Evolutionary conservation across 108 stramenopile genomes (phyloP).

Genomic region (Cyclotella kingstonii): DNA sequence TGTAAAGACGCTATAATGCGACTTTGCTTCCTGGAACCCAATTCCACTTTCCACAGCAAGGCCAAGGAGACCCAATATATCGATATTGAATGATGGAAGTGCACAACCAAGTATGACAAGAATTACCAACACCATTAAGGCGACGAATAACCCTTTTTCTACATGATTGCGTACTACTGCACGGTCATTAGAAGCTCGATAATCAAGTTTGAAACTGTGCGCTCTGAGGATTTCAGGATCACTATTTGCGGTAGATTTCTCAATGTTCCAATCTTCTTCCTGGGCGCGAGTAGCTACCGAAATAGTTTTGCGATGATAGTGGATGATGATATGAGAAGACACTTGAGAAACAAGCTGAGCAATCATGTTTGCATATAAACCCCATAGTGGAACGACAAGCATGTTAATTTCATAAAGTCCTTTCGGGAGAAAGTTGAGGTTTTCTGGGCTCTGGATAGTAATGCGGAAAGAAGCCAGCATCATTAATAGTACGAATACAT

Average conservation of each 20-base stretch:
- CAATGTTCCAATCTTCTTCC: conserved; percentile 14
- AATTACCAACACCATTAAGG: conserved; percentile 18
- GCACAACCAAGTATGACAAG: conserved; percentile 54
- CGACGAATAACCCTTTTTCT: conserved; percentile 19
- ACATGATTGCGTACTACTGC: conserved; percentile 31
- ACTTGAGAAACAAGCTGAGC: conserved; percentile 75
- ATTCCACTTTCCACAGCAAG: conserved; percentile 72
- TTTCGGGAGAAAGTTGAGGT: conserved; percentile 49
- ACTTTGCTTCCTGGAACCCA: conserved; percentile 50
- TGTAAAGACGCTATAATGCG: conserved; percentile 53
- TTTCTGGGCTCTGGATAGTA: conserved; percentile 57
- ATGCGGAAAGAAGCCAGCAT: conserved; percentile 66
- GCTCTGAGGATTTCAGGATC: conserved; percentile 1
- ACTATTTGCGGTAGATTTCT: background rate
- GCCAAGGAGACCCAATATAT: conserved; percentile 66
- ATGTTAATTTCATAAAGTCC: conserved; percentile 68
- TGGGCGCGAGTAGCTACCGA: background rate
- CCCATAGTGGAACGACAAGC: conserved; percentile 72
- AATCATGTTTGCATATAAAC: conserved; percentile 78
- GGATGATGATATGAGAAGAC: conserved; percentile 71
- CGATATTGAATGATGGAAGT: conserved; percentile 57
- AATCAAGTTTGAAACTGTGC: conserved; percentile 29
- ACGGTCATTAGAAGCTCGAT: conserved; percentile 32
- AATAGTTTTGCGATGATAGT: conserved; percentile 65
- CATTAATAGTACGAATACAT: conserved; percentile 70